Evolutionary conservation across 169 alveolate species (phyloP).

Genomic region (Theileria annulata): DNA sequence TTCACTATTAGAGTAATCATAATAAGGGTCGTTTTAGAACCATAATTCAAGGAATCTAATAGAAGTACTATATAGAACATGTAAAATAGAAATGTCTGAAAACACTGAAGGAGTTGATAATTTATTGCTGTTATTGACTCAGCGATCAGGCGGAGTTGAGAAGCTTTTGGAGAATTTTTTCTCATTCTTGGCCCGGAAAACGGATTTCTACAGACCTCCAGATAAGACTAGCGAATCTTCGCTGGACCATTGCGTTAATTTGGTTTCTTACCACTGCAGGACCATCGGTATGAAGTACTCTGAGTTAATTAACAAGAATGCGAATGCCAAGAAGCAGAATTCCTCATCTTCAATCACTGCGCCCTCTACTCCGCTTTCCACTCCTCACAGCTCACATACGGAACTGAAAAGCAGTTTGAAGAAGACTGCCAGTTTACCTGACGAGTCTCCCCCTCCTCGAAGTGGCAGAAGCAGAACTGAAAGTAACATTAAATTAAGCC

Average conservation of each 20-base stretch:
- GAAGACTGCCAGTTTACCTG: constrained; percentile 51
- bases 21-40: background rate
- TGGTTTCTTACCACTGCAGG: constrained; percentile 50
- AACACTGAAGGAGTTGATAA: constrained; percentile 78
- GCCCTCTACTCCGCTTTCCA: background rate
- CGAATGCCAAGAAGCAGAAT: constrained; percentile 1
- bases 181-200: constrained; percentile 92
- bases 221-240: constrained; percentile 72
- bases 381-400: constrained; percentile 1
- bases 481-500: too few relatives aligned
- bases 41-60: background rate
- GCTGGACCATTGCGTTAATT: constrained; percentile 60
- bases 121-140: constrained; percentile 87
- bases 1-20: background rate
- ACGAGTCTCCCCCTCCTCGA: background rate
- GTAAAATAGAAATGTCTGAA: constrained; percentile 49
- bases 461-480: background rate
- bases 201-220: constrained; percentile 90
- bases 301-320: constrained; percentile 33
- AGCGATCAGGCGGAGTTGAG: constrained; percentile 92
- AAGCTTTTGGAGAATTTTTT: constrained; percentile 88
- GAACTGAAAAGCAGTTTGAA: constrained; percentile 67
- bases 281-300: constrained; percentile 36
- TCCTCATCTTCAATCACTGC: background rate
- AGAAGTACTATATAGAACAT: constrained; percentile 1